Conservation (phyloP, 2,329 filamentous ascomycete genomes). For the Paecilomyces niveus region DNA sequence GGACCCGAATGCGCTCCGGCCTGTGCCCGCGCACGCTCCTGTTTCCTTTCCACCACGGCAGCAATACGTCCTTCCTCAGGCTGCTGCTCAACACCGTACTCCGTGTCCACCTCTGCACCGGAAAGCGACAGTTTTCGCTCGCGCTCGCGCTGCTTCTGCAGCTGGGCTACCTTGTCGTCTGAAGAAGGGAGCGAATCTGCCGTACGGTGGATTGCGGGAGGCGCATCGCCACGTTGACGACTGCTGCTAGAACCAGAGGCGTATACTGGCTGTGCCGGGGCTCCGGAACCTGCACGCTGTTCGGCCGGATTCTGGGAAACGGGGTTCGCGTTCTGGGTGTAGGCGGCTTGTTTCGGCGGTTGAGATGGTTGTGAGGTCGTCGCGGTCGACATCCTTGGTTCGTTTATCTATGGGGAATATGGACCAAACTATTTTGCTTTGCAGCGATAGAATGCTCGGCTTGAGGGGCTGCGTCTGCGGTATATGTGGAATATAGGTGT, state of each 20-base stretch:
- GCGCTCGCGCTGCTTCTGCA: conserved; percentile 10
- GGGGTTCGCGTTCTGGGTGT: conserved; percentile 26
- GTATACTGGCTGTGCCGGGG: not conserved
- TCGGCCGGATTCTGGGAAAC: conserved; percentile 19
- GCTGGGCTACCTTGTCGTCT: conserved; percentile 14
- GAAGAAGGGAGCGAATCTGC: conserved; percentile 22
- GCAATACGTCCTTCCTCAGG: conserved; percentile 29
- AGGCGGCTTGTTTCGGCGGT: conserved; percentile 28
- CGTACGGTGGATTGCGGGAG: conserved; percentile 16
- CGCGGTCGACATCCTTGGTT: conserved; percentile 1
- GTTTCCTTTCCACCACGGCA: conserved; percentile 19
- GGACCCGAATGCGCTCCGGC: conserved; percentile 28
- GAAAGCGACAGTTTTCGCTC: conserved; percentile 11
- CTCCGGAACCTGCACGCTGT: conserved; percentile 2
- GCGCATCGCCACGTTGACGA: conserved; percentile 18
- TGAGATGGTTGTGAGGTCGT: conserved; percentile 16
- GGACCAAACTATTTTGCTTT: not conserved
- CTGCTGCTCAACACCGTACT: conserved; percentile 31
- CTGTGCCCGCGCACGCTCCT: conserved; percentile 17
- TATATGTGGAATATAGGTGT: not conserved
- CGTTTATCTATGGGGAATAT: not conserved
- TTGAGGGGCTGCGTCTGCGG: not conserved
- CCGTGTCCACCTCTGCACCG: conserved; percentile 20
- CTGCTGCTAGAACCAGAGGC: not conserved
- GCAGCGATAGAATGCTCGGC: not conserved